A percentile compares a stretch with the other conserved stretches of the same genome.
Evolutionary conservation across 768 basidiomycete genomes (phyloP).

Genomic region (Psilocybe cyanescens): DNA sequence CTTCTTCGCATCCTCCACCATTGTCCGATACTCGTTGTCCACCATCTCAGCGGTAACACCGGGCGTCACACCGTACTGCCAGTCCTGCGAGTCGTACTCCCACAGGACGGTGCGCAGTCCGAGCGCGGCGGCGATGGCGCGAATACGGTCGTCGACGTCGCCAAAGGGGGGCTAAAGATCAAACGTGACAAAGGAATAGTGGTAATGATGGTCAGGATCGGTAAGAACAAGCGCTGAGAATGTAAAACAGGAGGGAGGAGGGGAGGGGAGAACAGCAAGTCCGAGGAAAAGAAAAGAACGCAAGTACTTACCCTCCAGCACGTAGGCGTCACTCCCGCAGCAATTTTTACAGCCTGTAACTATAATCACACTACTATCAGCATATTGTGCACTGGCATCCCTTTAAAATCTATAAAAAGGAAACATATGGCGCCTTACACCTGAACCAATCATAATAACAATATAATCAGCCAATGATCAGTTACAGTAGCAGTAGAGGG

Average conservation of each 20-base stretch:
- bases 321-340: conserved; percentile 57
- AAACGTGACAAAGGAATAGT: not conserved
- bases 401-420: not conserved
- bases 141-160: conserved; percentile 77
- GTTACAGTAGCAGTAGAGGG: no score
- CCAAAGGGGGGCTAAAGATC: conserved; percentile 58
- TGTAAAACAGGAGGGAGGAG: no score
- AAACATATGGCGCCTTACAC: conserved; percentile 17
- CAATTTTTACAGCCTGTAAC: conserved; percentile 60
- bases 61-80: conserved; percentile 57
- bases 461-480: not conserved
- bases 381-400: no score
- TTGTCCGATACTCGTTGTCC: conserved; percentile 54
- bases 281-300: not conserved
- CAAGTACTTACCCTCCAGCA: conserved; percentile 56
- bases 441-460: conserved; percentile 8
- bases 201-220: no score
- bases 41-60: conserved; percentile 47
- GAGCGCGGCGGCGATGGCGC: conserved; percentile 68
- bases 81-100: conserved; percentile 74
- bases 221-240: no score
- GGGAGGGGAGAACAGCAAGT: not conserved
- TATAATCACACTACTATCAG: conserved; percentile 14
- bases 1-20: conserved; percentile 49
- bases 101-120: conserved; percentile 76